phyloP scores from a whole-genome alignment of 371 early-diverging fungal species.

The Saksenaea vasiformis region DNA sequence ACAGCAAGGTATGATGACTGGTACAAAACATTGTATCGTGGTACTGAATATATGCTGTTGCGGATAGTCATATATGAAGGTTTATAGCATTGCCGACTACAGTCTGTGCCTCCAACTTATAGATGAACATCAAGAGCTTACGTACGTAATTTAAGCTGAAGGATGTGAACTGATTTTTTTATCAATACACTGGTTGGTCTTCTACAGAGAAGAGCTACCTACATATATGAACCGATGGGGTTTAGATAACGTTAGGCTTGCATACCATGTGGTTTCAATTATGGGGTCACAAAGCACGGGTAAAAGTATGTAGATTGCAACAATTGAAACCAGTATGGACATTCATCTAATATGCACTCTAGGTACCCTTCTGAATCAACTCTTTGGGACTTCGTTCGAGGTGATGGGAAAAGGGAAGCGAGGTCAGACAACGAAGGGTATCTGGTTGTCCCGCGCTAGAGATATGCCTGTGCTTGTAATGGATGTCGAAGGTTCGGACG shows the following conservation, averaged over 20 bases:
- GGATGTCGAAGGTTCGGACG: slow-evolving; percentile 99
- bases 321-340: background rate
- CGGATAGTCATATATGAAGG: too few species aligned
- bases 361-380: slow-evolving; percentile 93
- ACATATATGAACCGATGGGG: slow-evolving; percentile 84
- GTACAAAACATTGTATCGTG: too few species aligned
- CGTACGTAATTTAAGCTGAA: too few species aligned
- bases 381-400: slow-evolving; percentile 93
- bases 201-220: slow-evolving; percentile 60
- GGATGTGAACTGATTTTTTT: too few species aligned
- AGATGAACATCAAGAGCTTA: slow-evolving; percentile 82
- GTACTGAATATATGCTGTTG: too few species aligned
- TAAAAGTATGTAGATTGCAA: slow-evolving; percentile 72
- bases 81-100: too few species aligned
- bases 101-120: slow-evolving; percentile 88
- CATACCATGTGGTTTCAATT: slow-evolving; percentile 96
- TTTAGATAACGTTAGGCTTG: slow-evolving; percentile 85
- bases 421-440: too few species aligned
- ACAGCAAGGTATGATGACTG: too few species aligned
- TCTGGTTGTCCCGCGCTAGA: too few species aligned
- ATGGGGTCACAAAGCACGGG: slow-evolving; percentile 99
- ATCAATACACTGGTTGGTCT: too few species aligned
- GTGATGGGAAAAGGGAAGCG: slow-evolving; percentile 91
- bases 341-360: background rate
- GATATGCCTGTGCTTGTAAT: too few species aligned